phyloP scores from a whole-genome alignment of 164 flowering plant species.

The Kalanchoe fedtschenkoi region DNA sequence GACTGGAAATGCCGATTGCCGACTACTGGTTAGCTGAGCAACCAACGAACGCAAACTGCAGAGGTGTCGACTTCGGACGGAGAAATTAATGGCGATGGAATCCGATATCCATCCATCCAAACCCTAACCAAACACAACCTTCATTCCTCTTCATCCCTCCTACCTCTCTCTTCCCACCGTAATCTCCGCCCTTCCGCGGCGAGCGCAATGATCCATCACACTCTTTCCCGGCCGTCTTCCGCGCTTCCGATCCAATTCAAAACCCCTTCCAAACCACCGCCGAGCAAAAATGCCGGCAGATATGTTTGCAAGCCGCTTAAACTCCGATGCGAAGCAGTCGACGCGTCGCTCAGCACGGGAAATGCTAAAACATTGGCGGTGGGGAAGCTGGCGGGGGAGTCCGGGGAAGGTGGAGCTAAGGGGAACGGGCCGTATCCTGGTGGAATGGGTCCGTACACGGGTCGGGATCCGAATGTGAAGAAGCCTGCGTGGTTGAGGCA shows the following conservation, averaged over 20 bases:
- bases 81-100: not conserved
- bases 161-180: not conserved
- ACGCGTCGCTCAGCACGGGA: too few species aligned
- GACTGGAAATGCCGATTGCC: too few species aligned
- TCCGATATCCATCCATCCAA: not conserved
- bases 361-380: not conserved
- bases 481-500: constrained; percentile 88
- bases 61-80: not conserved
- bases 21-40: not conserved
- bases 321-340: constrained; percentile 9
- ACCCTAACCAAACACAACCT: not conserved
- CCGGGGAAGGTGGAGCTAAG: not conserved
- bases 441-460: constrained; percentile 65
- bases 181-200: too few species aligned
- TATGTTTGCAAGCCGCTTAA: not conserved
- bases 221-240: not conserved
- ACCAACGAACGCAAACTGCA: not conserved
- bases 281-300: too few species aligned
- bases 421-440: constrained; percentile 19
- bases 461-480: constrained; percentile 73
- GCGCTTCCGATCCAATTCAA: not conserved
- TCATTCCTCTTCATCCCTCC: not conserved
- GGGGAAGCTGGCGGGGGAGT: too few species aligned
- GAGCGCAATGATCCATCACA: not conserved
- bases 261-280: not conserved